Percentiles rank a stretch among this genome's conserved stretches.
Evolutionary conservation across 306 rosid species (phyloP).

Genomic region (Oemleria cerasiformis): DNA sequence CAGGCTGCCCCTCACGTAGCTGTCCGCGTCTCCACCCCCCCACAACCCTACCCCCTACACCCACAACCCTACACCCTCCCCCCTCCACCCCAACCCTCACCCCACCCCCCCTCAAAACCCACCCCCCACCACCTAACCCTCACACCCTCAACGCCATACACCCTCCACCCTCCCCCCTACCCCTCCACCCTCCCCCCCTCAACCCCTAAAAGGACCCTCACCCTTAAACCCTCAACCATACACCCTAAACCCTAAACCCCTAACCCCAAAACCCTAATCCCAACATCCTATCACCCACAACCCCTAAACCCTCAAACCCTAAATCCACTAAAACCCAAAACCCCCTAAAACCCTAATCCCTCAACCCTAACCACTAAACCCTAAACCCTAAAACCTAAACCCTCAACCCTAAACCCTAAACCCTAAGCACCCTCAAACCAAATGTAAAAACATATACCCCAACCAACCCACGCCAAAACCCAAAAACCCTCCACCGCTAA

Average conservation of each 20-base stretch:
- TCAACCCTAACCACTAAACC: no score
- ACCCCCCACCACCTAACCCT: background rate
- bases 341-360: background rate
- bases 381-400: no score
- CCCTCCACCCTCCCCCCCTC: no score
- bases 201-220: no score
- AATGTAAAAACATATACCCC: no score
- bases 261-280: conserved; percentile 4
- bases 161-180: background rate
- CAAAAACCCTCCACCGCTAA: no score
- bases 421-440: no score
- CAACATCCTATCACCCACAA: background rate
- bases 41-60: background rate
- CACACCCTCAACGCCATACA: background rate
- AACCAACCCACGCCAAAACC: no score
- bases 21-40: no score
- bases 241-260: no score
- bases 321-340: background rate
- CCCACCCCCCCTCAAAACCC: conserved; percentile 4
- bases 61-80: background rate
- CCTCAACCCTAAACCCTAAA: no score
- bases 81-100: conserved; percentile 1
- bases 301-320: conserved; percentile 1
- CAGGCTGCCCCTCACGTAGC: no score
- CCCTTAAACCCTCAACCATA: background rate